These are phyloP conservation scores for Oropetium thomaeum DNA, from an alignment of 176 grass and related monocot genomes.

Conservation along the genomic window DNA sequence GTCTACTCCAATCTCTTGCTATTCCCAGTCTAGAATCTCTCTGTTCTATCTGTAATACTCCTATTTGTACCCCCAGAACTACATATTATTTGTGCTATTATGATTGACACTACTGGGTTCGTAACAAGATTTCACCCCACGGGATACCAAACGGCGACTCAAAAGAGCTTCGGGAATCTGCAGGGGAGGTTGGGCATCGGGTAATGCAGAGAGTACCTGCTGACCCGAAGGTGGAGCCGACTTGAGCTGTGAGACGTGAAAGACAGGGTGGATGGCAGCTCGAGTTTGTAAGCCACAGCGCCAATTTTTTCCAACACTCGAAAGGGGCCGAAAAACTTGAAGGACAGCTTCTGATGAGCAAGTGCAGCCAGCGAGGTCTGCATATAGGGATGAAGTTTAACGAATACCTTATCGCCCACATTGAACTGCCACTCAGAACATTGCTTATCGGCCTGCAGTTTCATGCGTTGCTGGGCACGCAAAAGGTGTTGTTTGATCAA, in stretches of 20 bases:
- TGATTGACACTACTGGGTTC: too few species aligned
- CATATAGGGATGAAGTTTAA: not conserved
- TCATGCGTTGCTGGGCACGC: not conserved
- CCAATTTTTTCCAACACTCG: rapidly evolving
- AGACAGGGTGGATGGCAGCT: not conserved
- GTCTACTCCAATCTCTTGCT: too few species aligned
- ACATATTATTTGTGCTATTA: too few species aligned
- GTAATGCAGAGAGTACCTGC: too few species aligned
- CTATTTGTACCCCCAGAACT: too few species aligned
- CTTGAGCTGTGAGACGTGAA: not conserved
- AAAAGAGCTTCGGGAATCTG: too few species aligned
- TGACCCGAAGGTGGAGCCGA: too few species aligned
- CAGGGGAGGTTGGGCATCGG: too few species aligned
- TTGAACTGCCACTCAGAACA: not conserved
- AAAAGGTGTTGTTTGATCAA: rapidly evolving
- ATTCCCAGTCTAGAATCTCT: too few species aligned
- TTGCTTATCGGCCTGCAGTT: not conserved
- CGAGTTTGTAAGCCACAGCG: not conserved
- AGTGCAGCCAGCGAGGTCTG: not conserved
- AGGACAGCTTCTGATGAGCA: not conserved
- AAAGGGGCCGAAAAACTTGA: not conserved
- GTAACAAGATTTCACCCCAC: too few species aligned
- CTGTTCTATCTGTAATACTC: too few species aligned
- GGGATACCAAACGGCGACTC: too few species aligned
- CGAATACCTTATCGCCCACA: not conserved